Evolutionary conservation across 2,329 filamentous ascomycete species (phyloP), one percentile per base, ranked within the genome.

Genomic region (Ophiosphaerella korrae): DNA sequence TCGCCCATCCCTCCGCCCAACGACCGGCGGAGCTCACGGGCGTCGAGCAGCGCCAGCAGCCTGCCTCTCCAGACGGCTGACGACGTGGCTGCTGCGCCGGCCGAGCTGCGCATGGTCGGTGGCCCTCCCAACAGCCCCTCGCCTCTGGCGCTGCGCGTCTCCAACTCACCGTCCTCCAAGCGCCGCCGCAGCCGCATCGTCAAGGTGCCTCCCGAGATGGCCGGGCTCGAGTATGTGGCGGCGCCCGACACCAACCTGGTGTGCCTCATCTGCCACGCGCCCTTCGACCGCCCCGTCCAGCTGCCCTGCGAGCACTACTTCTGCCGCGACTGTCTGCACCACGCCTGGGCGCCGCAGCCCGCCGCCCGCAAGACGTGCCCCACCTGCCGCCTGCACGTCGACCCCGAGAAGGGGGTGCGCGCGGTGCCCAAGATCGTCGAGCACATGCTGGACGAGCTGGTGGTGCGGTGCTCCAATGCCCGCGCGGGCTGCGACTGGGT

Each of bases 231-330:
- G 51, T 84, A 84, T 72, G 77, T 84, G 50, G 73, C 77, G 43
- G 67, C 72, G 24, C 82, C 81, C 64, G 83, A 87, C 65, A 77
- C 77, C 53, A 85, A 87, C 63, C 76, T 87, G 43, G 81, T 84
- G 74, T 87, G 84, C 64, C 79, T 84, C 13, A 87, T 87, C 57
- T 87, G 84, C 68, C 83, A 84, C 63, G 83, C 81, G 53, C 82
- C 84, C 7, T 85, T 86, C 61, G 78, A 86, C 47, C 74, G 79
- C 45, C 84, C 84, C 1, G 77, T 85, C 38, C 69, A 82, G 58
- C 73, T 84, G 41, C 76, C 81, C 57, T 87, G 84, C 70, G 83
- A 86, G 56, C 84, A 87, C 72, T 81, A 83, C 56, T 87, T 87
- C 73, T 87, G 84, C 71, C 74, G 78, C 46, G 77, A 80, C 21